A percentile compares a stretch with the other conserved stretches of the same genome.
Evolutionary conservation across 495 filamentous ascomycete genomes (phyloP).

Genomic region (Hypomontagnella submonticulosa): DNA sequence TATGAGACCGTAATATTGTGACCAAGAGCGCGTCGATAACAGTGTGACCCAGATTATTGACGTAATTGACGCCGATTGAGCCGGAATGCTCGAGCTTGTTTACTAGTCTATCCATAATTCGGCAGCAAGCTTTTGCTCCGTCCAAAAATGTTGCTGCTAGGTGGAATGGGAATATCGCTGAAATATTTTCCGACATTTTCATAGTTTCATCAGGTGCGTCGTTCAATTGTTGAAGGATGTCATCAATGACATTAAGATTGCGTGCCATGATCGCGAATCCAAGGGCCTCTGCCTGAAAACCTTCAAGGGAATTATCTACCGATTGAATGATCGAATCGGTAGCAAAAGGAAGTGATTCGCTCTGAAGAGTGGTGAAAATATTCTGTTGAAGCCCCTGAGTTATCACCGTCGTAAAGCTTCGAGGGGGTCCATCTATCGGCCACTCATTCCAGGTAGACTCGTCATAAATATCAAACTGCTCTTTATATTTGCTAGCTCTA

Average conservation of each 20-base stretch:
- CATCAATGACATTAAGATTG: no score
- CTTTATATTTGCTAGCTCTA: not conserved
- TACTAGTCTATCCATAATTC: conserved; percentile 40
- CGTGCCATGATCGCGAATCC: conserved; percentile 56
- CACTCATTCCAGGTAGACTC: conserved; percentile 47
- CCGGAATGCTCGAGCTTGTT: not conserved
- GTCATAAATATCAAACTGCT: conserved; percentile 38
- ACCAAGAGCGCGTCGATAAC: conserved; percentile 57
- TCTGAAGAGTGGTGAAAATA: conserved; percentile 42
- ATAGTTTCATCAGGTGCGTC: conserved; percentile 26
- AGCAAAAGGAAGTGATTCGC: conserved; percentile 45
- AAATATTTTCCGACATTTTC: conserved; percentile 4
- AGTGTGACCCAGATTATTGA: conserved; percentile 53
- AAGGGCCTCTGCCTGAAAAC: conserved; percentile 49
- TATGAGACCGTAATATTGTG: conserved; percentile 54
- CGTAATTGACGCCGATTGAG: conserved; percentile 42
- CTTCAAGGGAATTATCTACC: conserved; percentile 38
- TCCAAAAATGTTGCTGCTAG: conserved; percentile 53
- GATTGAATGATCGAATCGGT: conserved; percentile 41
- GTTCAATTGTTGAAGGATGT: no score
- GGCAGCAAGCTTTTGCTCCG: conserved; percentile 54
- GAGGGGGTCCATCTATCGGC: conserved; percentile 19
- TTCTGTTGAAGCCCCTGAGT: conserved; percentile 47
- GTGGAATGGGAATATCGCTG: conserved; percentile 52
- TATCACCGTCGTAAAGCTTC: conserved; percentile 38